Evolutionary conservation across 164 flowering plant species (phyloP), one percentile per base, ranked within the genome.

Genomic region (Tetracentron sinense): DNA sequence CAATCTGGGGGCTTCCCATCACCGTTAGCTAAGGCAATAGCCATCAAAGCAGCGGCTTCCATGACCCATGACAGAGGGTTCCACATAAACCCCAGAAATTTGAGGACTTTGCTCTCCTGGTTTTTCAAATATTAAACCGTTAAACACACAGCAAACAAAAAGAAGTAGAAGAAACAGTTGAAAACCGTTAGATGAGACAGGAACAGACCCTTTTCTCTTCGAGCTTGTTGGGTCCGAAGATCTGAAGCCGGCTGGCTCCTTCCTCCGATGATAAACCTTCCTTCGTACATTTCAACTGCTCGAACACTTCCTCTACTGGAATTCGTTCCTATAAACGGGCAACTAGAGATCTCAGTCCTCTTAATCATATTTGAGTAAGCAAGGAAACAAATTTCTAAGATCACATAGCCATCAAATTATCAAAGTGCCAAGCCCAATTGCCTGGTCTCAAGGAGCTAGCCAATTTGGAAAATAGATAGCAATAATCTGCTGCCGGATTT

Each of bases 51-150:
- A 48, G 92, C 92, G 22, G 77, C 74, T 67, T 86, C 92, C 92
- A 86, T 86, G 69, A 86, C 92, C 92, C 92, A 84, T 21, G 92
- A 86, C 42, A 86, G 51, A 0, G 92, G 92, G 48, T 87, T 87
- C 92, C 92, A 87, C 92, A 87, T 87, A 69, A 87, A 87, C 5
- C 92, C 92, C 71, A 87, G 58, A 70, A 87, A 87, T 76, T 87
- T 87, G 75, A 87, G 83, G 47, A 87, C 0, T 70, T 87, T 87
- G 89, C 82, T 87, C 64, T 87, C 92, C 86, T 85, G 82, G 33
- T 64, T 62, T 27, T 21, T n/a, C 55, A 58, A 67, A 56, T 11
- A 21, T 27, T 44, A 64, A 28, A 54, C 15, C 44, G 22, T 64
- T 42, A 51, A 0, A 33, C 47, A 33, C 29, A 15, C 29, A 20